Percentiles rank a stretch among this genome's conserved stretches.
Conservation (phyloP, 495 filamentous ascomycete genomes). For the Rusavskia elegans region DNA sequence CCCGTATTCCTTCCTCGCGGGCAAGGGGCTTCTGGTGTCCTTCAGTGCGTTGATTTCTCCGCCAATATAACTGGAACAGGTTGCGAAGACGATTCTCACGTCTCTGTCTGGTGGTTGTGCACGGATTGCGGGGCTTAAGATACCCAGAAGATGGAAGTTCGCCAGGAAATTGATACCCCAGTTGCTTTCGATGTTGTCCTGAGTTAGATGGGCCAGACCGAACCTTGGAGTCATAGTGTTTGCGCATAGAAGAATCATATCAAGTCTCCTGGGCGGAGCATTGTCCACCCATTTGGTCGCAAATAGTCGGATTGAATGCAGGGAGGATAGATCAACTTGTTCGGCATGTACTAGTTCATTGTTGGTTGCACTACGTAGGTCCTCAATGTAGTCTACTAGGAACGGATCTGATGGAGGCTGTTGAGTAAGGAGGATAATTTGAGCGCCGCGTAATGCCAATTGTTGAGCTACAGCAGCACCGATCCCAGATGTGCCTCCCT, state of each 20-base stretch:
- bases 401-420: conserved; percentile 70
- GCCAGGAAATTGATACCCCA: conserved; percentile 93
- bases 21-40: conserved; percentile 10
- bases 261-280: conserved; percentile 72
- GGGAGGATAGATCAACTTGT: conserved; percentile 72
- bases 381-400: conserved; percentile 79
- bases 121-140: conserved; percentile 71
- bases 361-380: conserved; percentile 59
- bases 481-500: conserved; percentile 91
- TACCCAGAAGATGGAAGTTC: conserved; percentile 87
- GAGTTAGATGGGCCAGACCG: conserved; percentile 34
- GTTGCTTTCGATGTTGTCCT: conserved; percentile 69
- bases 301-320: conserved; percentile 80
- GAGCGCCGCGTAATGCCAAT: conserved; percentile 71
- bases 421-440: conserved; percentile 79
- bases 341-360: conserved; percentile 93
- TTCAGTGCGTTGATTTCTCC: conserved; percentile 36
- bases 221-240: conserved; percentile 54
- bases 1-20: conserved; percentile 42
- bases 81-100: conserved; percentile 71
- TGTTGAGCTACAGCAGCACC: conserved; percentile 57
- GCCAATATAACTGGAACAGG: conserved; percentile 72
- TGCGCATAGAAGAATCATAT: conserved; percentile 82
- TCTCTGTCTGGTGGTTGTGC: conserved; percentile 89
- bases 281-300: conserved; percentile 99